Conservation (phyloP, 1,284 basidiomycete genomes). For the Moesziomyces sp. region DNA sequence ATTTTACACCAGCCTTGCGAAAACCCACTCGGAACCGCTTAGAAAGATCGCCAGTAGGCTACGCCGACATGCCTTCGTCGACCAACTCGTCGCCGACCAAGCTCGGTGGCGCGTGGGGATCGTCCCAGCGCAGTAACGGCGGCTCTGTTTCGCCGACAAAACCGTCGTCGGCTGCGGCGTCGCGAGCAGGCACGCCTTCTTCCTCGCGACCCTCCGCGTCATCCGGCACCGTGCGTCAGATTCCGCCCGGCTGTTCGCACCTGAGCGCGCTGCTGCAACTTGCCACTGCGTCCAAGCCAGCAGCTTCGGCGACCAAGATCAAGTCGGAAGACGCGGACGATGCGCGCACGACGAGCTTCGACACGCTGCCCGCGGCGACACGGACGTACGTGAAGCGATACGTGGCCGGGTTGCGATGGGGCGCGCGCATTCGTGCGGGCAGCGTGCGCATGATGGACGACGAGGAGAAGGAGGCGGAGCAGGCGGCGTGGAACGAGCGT, state of each 20-base stretch:
- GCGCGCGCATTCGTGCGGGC: conserved; percentile 50
- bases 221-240: conserved; percentile 11
- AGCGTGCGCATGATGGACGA: conserved; percentile 48
- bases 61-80: conserved; percentile 23
- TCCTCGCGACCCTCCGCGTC: conserved; percentile 2
- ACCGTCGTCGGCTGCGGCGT: conserved; percentile 26
- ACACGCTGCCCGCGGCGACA: conserved; percentile 15
- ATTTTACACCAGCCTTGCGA: no score
- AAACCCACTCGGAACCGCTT: not conserved
- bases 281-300: conserved; percentile 3
- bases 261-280: conserved; percentile 27
- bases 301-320: conserved; percentile 22
- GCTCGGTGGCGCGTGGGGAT: conserved; percentile 10
- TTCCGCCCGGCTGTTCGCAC: conserved; percentile 42
- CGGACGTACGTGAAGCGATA: conserved; percentile 48
- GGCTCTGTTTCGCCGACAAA: conserved; percentile 38
- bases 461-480: conserved; percentile 37
- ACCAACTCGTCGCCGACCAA: conserved; percentile 29
- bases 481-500: conserved; percentile 9
- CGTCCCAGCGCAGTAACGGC: conserved; percentile 31
- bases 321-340: conserved; percentile 39
- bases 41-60: not conserved
- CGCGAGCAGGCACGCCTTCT: conserved; percentile 33
- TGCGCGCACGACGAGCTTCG: conserved; percentile 16
- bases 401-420: conserved; percentile 57